Conservation (phyloP, 176 grass and related monocot genomes). For the Oryza meyeriana region DNA sequence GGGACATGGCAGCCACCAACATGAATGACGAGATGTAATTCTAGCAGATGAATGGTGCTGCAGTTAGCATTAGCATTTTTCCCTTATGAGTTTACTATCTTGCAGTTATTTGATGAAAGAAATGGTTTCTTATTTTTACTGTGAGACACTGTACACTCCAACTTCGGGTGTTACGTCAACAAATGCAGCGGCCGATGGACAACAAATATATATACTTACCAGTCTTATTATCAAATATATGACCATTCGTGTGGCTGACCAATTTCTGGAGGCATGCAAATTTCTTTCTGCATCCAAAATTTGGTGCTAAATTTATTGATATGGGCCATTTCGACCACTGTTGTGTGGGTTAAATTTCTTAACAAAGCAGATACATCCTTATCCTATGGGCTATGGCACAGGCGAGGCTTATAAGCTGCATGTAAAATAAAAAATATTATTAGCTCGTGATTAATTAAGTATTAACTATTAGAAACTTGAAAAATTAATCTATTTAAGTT, state of each 20-base stretch:
- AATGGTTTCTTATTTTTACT: not conserved
- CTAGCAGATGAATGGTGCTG: not conserved
- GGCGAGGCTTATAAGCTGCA: no score
- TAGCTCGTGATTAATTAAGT: no score
- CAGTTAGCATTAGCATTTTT: not conserved
- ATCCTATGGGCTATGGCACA: no score
- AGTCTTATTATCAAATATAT: not conserved
- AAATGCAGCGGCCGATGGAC: not conserved
- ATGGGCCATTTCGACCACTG: no score
- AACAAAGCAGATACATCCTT: no score
- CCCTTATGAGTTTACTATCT: not conserved
- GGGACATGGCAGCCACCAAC: constrained; percentile 75
- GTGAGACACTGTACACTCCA: not conserved
- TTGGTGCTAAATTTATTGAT: no score
- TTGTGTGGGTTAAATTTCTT: no score
- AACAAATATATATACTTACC: no score
- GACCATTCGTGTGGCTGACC: not conserved
- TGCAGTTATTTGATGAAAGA: not conserved
- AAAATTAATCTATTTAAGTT: no score
- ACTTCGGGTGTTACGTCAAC: not conserved
- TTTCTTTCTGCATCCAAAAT: no score
- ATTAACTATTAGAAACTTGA: no score
- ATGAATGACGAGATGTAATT: constrained; percentile 31
- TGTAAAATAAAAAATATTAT: no score
- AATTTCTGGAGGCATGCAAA: not conserved